Evolutionary conservation across 2,329 filamentous ascomycete genomes (phyloP).

Genomic region (Dothistroma pini): DNA sequence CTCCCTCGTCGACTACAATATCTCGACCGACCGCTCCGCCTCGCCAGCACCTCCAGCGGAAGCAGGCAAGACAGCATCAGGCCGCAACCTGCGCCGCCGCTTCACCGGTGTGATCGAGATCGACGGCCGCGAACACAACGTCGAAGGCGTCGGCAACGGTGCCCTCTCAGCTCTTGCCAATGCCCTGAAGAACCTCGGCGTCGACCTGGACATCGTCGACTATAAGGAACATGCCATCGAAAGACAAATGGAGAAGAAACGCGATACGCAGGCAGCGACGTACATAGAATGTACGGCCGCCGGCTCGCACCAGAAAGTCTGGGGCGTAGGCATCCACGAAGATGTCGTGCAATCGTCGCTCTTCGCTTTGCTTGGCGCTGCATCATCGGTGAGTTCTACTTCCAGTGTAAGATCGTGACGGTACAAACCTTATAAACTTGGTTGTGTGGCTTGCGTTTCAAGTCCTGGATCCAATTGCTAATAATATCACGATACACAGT

Average conservation of each 20-base stretch:
- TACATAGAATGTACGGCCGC: constrained; percentile 84
- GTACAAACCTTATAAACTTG: too few species aligned
- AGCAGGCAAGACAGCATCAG: constrained; percentile 62
- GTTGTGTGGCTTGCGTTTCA: neutral
- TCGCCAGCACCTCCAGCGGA: constrained; percentile 66
- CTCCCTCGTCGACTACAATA: constrained; percentile 84
- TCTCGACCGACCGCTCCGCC: constrained; percentile 73
- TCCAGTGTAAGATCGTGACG: neutral
- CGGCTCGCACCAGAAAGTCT: constrained; percentile 67
- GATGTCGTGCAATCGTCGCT: constrained; percentile 89
- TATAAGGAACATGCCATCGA: constrained; percentile 93
- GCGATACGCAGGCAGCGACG: constrained; percentile 85
- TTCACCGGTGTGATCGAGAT: constrained; percentile 84
- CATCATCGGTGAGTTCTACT: constrained; percentile 70
- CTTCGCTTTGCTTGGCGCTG: constrained; percentile 79
- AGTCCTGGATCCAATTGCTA: neutral
- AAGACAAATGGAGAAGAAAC: constrained; percentile 42
- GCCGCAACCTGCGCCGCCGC: constrained; percentile 68
- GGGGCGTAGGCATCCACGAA: constrained; percentile 88
- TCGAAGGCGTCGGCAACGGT: constrained; percentile 80
- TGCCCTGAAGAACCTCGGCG: constrained; percentile 71
- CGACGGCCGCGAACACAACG: constrained; percentile 72
- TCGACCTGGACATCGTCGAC: constrained; percentile 85
- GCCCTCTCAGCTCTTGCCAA: constrained; percentile 85
- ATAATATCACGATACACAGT: constrained; percentile 48